A percentile compares a stretch with the other conserved stretches of the same genome.
These are phyloP conservation scores for Chalciporus pseudorubinellus DNA, from an alignment of 768 basidiomycete species.

Conservation along the genomic window DNA sequence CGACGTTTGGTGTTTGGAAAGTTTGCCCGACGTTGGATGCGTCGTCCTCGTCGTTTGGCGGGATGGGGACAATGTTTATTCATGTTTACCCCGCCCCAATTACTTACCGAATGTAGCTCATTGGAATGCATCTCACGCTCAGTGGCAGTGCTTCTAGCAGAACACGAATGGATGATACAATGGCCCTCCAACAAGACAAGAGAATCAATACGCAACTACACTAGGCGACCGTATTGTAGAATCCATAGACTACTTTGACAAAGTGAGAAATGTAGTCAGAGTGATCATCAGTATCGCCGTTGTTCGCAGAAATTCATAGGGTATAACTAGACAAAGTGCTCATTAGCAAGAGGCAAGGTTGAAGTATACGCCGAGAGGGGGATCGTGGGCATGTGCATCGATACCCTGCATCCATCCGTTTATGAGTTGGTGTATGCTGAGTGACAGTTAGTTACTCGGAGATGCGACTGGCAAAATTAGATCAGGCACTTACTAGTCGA, in stretches of 20 bases:
- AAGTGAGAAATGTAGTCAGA: no score
- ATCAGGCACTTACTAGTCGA: conserved; percentile 69
- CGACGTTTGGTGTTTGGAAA: neutral
- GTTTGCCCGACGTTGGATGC: neutral
- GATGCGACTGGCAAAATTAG: neutral
- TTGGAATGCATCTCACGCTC: no score
- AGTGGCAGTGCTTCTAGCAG: no score
- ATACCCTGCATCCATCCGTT: conserved; percentile 71
- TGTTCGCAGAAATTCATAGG: no score
- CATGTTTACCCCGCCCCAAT: neutral
- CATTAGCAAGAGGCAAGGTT: conserved; percentile 49
- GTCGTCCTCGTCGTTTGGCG: conserved; percentile 1
- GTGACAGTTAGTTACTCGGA: neutral
- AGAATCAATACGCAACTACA: no score
- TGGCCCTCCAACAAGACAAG: no score
- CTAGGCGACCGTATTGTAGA: no score
- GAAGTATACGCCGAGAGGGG: conserved; percentile 61
- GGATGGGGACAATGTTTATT: neutral
- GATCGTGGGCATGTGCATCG: conserved; percentile 44
- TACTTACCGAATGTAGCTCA: neutral
- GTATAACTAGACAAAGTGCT: no score
- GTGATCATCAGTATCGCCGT: no score
- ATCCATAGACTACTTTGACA: no score
- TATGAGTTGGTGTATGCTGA: conserved; percentile 62
- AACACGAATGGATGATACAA: no score